Evolutionary conservation across 225 moss, liverwort and hornwort genomes (phyloP).

Genomic region (Physcomitrium patens): DNA sequence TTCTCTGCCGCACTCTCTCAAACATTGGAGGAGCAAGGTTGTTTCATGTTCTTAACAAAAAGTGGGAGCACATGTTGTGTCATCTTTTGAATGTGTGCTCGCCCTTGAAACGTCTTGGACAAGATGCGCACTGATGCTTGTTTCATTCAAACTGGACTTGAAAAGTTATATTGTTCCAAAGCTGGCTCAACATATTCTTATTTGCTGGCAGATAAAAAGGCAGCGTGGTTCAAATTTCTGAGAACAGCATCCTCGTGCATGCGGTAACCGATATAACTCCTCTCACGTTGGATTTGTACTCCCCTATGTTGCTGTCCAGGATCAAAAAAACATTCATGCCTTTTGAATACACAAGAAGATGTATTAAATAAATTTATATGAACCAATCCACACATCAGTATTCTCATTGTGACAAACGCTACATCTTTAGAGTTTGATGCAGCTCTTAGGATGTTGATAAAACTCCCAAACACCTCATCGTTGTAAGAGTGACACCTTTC

Average conservation of each 20-base stretch:
- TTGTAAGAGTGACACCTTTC: too few relatives aligned
- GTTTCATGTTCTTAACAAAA: background rate
- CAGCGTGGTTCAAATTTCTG: slow-evolving; percentile 54
- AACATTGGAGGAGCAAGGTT: slow-evolving; percentile 50
- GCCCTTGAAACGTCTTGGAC: background rate
- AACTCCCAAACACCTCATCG: too few relatives aligned
- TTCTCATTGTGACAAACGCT: background rate
- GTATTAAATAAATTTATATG: background rate
- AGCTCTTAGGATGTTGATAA: too few relatives aligned
- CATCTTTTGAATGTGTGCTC: background rate
- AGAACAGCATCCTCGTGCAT: slow-evolving; percentile 44
- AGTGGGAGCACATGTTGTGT: background rate
- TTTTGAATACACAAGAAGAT: background rate
- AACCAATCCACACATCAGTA: background rate
- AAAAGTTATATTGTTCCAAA: background rate
- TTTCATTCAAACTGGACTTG: background rate
- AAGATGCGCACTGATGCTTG: too few relatives aligned
- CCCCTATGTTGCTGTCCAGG: background rate
- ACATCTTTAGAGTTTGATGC: background rate
- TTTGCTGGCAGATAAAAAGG: slow-evolving; percentile 51
- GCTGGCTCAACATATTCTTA: background rate
- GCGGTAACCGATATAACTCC: slow-evolving; percentile 53
- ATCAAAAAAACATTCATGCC: background rate
- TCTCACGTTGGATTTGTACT: background rate
- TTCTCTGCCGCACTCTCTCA: slow-evolving; percentile 27